Base-by-base conservation (phyloP, 495 filamentous ascomycete genomes). In the Daldinia bambusicola region DNA sequence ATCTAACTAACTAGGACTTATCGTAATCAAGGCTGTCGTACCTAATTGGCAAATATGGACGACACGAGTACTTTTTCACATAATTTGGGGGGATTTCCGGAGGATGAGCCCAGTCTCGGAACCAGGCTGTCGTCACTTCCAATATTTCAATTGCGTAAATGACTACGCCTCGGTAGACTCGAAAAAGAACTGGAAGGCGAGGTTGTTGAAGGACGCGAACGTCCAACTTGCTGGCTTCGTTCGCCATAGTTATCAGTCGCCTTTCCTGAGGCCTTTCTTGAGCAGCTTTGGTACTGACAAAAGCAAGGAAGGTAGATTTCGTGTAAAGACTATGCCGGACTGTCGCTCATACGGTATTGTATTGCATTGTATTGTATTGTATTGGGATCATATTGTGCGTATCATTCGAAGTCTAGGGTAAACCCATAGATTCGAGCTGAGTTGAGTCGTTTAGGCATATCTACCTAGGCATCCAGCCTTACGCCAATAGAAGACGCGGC, bases 21-120 rank as follows among this genome's bases (percentile, higher is more conserved):
- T 48, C 12, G 31, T 5, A 31, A 18, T 13, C 18, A 37, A 22
- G 34, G 2, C 3, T 2, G 3, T 16, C 61, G 51, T 75, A 80
- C 80, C 80, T 78, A n/a, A 80, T 71, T 7, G 79, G 77, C 10
- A 82, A 68, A 12, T 63, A 61, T 13, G 76, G 72, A 1, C 80
- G 72, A 13, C 73, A 68, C 16, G 68, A 62, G 57, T 82, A 82
- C 0, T 65, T 72, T 58, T 82, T 82, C 26, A 80, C 63, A 9
- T 74, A 67, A 18, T 66, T 69, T 12, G 79, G 75, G 4, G 51
- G 58, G 16, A 51, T 52, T 0, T 67, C 40, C 0, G 75, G 64
- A 4, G 78, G 78, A 36, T 69, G 57, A 10, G 75, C 66, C 63
- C 73, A 75, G 9, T 62, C 55, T 13, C 56, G 66, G 36, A 63